Evolutionary conservation across 768 basidiomycete species (phyloP).

Genomic region (Russula vinacea): DNA sequence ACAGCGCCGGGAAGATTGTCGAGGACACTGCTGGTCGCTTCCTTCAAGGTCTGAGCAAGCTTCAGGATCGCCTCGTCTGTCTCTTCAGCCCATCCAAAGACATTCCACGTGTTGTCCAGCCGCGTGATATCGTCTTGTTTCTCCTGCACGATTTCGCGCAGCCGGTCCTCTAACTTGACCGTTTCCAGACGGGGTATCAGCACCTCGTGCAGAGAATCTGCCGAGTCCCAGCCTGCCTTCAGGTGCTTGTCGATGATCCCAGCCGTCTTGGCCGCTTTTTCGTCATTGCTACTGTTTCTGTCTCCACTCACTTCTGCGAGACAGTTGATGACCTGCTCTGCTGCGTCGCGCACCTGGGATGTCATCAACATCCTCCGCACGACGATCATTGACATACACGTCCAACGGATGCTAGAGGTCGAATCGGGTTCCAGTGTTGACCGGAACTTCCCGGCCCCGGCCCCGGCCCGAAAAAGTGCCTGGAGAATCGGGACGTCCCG

Average conservation of each 20-base stretch:
- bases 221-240: neutral
- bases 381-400: neutral
- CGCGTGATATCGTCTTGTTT: neutral
- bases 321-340: neutral
- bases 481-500: neutral
- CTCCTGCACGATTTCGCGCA: neutral
- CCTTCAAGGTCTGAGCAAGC: neutral
- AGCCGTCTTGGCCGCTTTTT: neutral
- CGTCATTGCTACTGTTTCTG: neutral
- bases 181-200: neutral
- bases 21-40: neutral
- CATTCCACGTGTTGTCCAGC: neutral
- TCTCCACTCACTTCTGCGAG: neutral
- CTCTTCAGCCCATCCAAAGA: neutral
- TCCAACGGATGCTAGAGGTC: constrained; percentile 2
- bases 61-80: neutral
- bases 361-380: neutral
- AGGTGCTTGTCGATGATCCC: neutral
- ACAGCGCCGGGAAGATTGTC: neutral
- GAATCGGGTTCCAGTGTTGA: neutral
- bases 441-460: too few relatives aligned
- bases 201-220: neutral
- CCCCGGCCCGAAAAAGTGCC: too few relatives aligned
- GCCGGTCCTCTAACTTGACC: neutral
- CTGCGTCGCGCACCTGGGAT: neutral